Base-by-base conservation (phyloP, 164 flowering plant species). In the Magnolia sinica region DNA sequence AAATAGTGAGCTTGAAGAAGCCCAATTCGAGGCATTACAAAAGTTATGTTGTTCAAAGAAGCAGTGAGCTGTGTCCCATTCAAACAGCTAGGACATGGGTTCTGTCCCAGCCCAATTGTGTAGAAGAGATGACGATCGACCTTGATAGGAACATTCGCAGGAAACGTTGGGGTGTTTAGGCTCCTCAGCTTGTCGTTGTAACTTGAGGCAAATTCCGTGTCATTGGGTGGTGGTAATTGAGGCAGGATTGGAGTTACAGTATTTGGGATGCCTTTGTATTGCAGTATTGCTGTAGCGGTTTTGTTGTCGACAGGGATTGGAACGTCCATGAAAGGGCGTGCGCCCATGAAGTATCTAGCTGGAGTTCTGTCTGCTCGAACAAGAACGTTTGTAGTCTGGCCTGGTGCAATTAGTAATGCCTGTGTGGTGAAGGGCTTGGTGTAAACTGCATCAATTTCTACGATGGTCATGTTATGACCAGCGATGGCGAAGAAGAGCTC, bases 401-500 rank as follows among this genome's bases (percentile, higher is more conserved):
- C 91, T 6, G 91, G 89, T 24, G 86, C 87, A n/a, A 88, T 83
- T 16, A 84, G 78, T 4, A 88, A 19, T 13, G 86, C 81, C 13
- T 70, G 52, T 19, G 89, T 85, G 64, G 82, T 74, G 82, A 84
- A 88, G 58, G 89, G 91, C 63, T 84, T 88, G 29, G 82, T 79
- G 77, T 87, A 88, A 55, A 83, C 88, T 45, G 91, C 91, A 79
- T 88, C 91, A n/a, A 85, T 80, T 72, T 88, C 91, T n/a, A 88
- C 91, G 1, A 87, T 87, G n/a, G 89, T 86, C 85, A 88, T 75
- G 82, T 78, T 82, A 74, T 88, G 90, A 8, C 85, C 84, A 16
- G 88, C 85, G 37, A 88, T 73, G 66, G 82, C 82, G 84, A 91
- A 91, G 86, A 91, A 90, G 74, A 92, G 92, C 71, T 92, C 90